Base-by-base conservation (phyloP, 2,329 filamentous ascomycete species). In the Penicillium sclerotiorum region DNA sequence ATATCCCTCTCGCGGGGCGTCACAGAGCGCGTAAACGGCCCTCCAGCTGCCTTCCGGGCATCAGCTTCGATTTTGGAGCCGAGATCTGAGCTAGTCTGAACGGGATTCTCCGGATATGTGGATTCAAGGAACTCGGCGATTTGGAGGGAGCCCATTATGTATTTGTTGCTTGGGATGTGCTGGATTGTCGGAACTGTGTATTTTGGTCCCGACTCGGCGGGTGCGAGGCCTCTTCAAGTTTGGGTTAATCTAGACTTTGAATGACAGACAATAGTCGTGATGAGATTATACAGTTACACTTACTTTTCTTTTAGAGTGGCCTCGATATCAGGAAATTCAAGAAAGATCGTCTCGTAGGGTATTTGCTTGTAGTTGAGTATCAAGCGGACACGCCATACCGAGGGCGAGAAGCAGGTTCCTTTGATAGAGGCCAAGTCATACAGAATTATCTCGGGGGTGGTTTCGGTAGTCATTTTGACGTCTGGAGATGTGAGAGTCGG, bases 311-410 rank as follows among this genome's bases (percentile, higher is more conserved):
- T 70, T n/a, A 76, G 55, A 2, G 70, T 73, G 2, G 69, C 66
- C 52, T 73, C 70, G 53, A 76, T 75, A 39, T 76, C 73, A 1
- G 67, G 70, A 46, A 75, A 74, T 47, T 75, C 72, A 22, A 76
- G 65, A 44, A 74, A 76, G 46, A 73, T 41, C 7, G 72, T 75
- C 33, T 42, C 63, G 56, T 75, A 75, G 15, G 72, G 63, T 22
- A 76, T 68, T 1, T 62, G 40, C 58, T 76, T 76, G 45, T 74
- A 76, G 54, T 75, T 75, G 15, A 77, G 71, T 63, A 76, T 68
- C 17, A 76, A 59, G 47, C 74, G 72, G 54, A 73, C 73, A 42
- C 71, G 68, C 72, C 72, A 76, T 48, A 73, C 71, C 30, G 57
- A 57, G 4, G 73, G 73, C 33, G 73, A 75, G 61, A 76, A 74